Base-by-base conservation (phyloP, 1,139 yeast species). In the Sugiyamaella grinbergsii region DNA sequence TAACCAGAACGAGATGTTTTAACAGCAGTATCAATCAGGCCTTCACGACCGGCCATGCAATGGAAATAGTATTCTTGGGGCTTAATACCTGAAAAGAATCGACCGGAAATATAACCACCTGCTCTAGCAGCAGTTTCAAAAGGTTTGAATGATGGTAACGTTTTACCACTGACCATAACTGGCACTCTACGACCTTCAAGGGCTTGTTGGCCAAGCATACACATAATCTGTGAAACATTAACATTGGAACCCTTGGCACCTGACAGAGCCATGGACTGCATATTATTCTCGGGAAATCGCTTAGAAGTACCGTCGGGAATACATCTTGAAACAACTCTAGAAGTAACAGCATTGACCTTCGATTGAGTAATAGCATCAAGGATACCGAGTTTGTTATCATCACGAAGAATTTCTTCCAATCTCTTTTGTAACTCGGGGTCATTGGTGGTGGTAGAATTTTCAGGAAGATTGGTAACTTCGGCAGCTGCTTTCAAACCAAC, bases 11-110 rank as follows among this genome's bases (percentile, higher is more conserved):
- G 85, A 22, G 98, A 89, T 7, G 99, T 94, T 74, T 94, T 94
- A 60, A 94, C 98, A 50, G 99, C 98, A 53, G 99, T 94, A 78
- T 94, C 99, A 74, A 94, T 94, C 68, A 94, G 81, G 74, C 99
- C 99, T 79, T 94, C 99, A 77, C 99, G 85, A 71, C 99, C 99
- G 53, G 99, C 99, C 99, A 94, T 94, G 78, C 98, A 93, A 76
- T 94, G 99, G 93, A 94, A 94, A 68, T 91, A 94, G 71, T 94
- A 94, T 70, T 94, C 99, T 73, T 94, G 99, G n/a, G 98, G 98
- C 69, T 89, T 83, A 61, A 94, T 87, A 71, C 98, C 98, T 34
- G 98, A 89, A 71, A 90, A 93, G 82, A 94, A 94, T 65, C 99
- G 86, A 58, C 95, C 95, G 68, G 93, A 88, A 67, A 94, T 89